Percentiles rank a stretch among this genome's conserved stretches.
These are phyloP conservation scores for Fistulinella prunicolor DNA, from an alignment of 768 basidiomycete species.

Conservation along the genomic window DNA sequence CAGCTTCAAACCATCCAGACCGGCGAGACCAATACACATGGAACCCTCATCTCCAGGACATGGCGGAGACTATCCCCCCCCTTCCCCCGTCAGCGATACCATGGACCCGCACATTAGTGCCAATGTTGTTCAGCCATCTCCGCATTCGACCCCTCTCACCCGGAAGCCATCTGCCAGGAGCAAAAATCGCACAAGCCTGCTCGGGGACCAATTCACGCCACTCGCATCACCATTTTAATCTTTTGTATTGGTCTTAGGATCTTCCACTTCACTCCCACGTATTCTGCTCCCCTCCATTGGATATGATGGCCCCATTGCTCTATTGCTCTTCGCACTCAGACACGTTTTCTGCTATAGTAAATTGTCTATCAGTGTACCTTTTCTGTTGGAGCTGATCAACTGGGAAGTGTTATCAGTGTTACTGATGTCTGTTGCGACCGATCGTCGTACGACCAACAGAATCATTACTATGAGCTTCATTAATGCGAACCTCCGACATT, in stretches of 20 bases:
- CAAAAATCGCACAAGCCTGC: slow-evolving; percentile 51
- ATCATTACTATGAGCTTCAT: no score
- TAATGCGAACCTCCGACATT: no score
- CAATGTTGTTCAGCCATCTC: slow-evolving; percentile 28
- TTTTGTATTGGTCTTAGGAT: background rate
- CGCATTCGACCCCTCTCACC: slow-evolving; percentile 54
- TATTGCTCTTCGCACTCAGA: background rate
- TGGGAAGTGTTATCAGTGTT: background rate
- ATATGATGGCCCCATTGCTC: background rate
- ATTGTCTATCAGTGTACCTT: slow-evolving; percentile 1
- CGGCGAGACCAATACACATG: slow-evolving; percentile 42
- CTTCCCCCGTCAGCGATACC: slow-evolving; percentile 32
- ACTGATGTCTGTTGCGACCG: no score
- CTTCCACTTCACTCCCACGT: slow-evolving; percentile 5
- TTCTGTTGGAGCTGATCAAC: background rate
- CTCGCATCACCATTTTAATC: slow-evolving; percentile 15
- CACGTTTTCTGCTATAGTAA: slow-evolving; percentile 7
- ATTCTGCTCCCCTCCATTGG: background rate
- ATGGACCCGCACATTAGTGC: slow-evolving; percentile 37
- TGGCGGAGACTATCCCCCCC: slow-evolving; percentile 19
- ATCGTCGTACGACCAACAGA: no score
- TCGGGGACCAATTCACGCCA: slow-evolving; percentile 27
- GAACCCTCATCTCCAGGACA: slow-evolving; percentile 37
- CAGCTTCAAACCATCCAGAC: slow-evolving; percentile 54
- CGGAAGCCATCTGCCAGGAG: slow-evolving; percentile 60